phyloP scores from a whole-genome alignment of 192 early-diverging fungal species.

The Linnemannia exigua region DNA sequence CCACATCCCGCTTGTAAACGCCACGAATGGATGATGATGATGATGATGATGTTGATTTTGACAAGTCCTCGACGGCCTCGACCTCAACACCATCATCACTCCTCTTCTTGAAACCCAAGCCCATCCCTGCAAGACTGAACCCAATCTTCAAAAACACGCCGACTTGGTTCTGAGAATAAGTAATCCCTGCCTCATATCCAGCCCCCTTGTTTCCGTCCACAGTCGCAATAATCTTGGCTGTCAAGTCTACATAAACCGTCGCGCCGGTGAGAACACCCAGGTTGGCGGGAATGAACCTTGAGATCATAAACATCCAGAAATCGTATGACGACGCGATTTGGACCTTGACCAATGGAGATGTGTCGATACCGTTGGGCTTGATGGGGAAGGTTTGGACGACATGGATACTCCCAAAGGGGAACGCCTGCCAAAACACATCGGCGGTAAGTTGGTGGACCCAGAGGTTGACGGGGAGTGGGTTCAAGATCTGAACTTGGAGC shows the following conservation, averaged over 20 bases:
- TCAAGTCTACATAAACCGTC: conserved; percentile 22
- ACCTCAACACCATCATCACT: neutral
- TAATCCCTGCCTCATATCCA: conserved; percentile 29
- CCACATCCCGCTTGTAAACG: neutral
- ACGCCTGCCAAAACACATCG: conserved; percentile 24
- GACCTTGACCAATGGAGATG: conserved; percentile 23
- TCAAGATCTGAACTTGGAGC: conserved; percentile 42
- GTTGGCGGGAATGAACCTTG: conserved; percentile 31
- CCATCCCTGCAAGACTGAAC: conserved; percentile 27
- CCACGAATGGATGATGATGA: neutral
- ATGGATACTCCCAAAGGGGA: conserved; percentile 28
- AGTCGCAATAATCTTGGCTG: conserved; percentile 25
- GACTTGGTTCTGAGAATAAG: conserved; percentile 23
- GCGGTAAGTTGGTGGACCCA: conserved; percentile 27
- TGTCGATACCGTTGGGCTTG: conserved; percentile 22
- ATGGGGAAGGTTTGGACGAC: conserved; percentile 24
- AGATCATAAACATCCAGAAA: conserved; percentile 49
- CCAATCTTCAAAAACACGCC: conserved; percentile 40
- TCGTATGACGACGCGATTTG: conserved; percentile 36
- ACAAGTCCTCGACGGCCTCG: neutral
- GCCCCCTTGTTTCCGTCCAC: conserved; percentile 13
- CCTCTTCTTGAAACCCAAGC: conserved; percentile 14
- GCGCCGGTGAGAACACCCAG: conserved; percentile 35
- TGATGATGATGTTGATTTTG: neutral
- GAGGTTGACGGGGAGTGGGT: conserved; percentile 36